These are phyloP conservation scores for Fusarium xyrophilum DNA, from an alignment of 2,329 filamentous ascomycete species.

Conservation along the genomic window DNA sequence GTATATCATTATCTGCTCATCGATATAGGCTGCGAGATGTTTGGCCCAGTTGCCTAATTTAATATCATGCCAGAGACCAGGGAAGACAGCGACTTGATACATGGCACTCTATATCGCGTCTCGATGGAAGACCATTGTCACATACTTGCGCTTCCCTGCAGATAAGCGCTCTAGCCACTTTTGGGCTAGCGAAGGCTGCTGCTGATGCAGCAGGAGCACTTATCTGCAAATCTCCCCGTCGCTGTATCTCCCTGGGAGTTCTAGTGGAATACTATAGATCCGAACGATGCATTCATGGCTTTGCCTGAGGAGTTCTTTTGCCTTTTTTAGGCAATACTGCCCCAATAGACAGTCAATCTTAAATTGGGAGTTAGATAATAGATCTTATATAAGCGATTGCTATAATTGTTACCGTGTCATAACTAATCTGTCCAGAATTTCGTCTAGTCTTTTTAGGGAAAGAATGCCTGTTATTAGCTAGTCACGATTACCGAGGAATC, in stretches of 20 bases:
- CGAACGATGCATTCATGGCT: not conserved
- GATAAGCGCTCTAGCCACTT: conserved; percentile 4
- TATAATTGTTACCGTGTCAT: not conserved
- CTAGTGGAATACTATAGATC: conserved; percentile 4
- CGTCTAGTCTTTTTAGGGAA: not conserved
- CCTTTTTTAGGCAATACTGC: not conserved
- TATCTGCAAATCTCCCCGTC: conserved; percentile 9
- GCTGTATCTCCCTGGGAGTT: not conserved
- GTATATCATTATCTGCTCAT: not conserved
- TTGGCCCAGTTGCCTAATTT: conserved; percentile 10
- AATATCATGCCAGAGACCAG: conserved; percentile 1
- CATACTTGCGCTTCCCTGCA: not conserved
- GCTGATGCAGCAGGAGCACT: not conserved
- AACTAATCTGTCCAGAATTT: not conserved
- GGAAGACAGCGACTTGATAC: not conserved
- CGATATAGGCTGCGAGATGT: conserved; percentile 1
- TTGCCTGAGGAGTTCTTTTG: not conserved
- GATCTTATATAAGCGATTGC: not conserved
- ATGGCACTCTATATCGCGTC: not conserved
- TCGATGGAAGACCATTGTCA: not conserved
- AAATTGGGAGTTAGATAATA: not conserved
- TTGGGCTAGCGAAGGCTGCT: not conserved
- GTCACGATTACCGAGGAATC: not conserved
- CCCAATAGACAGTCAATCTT: not conserved
- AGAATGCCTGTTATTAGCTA: conserved; percentile 11